These are phyloP conservation scores for Globisporangium middletonii DNA, from an alignment of 352 stramenopile species.

Conservation along the genomic window DNA sequence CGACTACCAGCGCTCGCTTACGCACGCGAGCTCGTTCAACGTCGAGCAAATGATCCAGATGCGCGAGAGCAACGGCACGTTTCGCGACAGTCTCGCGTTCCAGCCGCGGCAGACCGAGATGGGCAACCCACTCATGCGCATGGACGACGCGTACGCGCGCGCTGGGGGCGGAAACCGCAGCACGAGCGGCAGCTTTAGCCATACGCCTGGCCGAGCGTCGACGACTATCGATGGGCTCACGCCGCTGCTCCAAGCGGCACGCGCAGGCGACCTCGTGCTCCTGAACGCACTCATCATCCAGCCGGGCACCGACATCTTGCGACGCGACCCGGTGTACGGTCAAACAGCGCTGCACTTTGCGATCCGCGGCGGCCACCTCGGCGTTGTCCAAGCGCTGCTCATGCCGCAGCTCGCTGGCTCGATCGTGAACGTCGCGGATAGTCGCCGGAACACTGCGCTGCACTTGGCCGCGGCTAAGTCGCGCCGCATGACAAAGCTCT, in stretches of 20 bases:
- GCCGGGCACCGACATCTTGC: conserved; percentile 58
- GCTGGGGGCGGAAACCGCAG: conserved; percentile 11
- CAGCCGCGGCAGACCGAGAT: conserved; percentile 42
- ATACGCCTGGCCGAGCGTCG: conserved; percentile 1
- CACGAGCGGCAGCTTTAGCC: conserved; percentile 22
- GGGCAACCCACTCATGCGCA: conserved; percentile 63
- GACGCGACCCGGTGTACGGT: conserved; percentile 55
- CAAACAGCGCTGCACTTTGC: conserved; percentile 70
- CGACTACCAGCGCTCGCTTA: conserved; percentile 20
- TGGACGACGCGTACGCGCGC: conserved; percentile 63
- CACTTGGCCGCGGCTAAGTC: conserved; percentile 59
- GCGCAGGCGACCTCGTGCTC: conserved; percentile 54
- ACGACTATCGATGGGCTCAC: conserved; percentile 51
- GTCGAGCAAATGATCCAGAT: conserved; percentile 54
- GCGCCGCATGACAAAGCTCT: conserved; percentile 51
- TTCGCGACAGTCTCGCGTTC: conserved; percentile 43
- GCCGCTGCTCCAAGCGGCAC: conserved; percentile 53
- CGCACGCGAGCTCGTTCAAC: conserved; percentile 50
- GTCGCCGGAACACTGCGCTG: conserved; percentile 53
- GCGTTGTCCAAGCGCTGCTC: conserved; percentile 56
- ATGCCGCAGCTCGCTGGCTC: conserved; percentile 58
- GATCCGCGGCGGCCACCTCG: conserved; percentile 55
- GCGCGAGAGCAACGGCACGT: conserved; percentile 30
- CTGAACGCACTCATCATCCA: conserved; percentile 70
- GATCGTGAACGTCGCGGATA: conserved; percentile 69